Conservation (phyloP, 768 basidiomycete genomes). For the Kwoniella shandongensis region DNA sequence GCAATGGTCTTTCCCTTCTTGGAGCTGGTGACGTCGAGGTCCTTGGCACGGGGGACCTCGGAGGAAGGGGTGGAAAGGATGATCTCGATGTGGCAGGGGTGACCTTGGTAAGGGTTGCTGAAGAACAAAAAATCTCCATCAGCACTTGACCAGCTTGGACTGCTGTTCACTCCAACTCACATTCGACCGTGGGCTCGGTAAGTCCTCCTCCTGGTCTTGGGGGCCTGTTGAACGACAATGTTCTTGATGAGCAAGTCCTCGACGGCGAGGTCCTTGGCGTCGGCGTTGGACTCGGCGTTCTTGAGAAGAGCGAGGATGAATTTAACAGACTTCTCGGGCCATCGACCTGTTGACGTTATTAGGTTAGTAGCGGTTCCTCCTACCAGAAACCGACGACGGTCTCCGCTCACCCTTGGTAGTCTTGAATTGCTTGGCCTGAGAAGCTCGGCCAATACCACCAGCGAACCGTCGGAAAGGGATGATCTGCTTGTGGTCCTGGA, state of each 20-base stretch:
- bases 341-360: conserved; percentile 70
- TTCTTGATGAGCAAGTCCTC: conserved; percentile 93
- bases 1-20: conserved; percentile 51
- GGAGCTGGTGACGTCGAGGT: conserved; percentile 62
- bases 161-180: conserved; percentile 16
- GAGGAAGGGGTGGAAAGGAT: conserved; percentile 76
- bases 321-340: conserved; percentile 98
- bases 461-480: conserved; percentile 95
- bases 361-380: background rate
- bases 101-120: conserved; percentile 94
- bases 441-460: conserved; percentile 91
- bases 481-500: conserved; percentile 92
- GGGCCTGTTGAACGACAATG: conserved; percentile 98
- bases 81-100: conserved; percentile 89
- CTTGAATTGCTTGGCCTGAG: conserved; percentile 95
- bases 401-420: conserved; percentile 80
- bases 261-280: conserved; percentile 90
- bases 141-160: too few relatives aligned
- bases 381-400: background rate
- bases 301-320: conserved; percentile 92
- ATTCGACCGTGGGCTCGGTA: conserved; percentile 67
- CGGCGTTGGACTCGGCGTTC: conserved; percentile 99
- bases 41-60: conserved; percentile 89
- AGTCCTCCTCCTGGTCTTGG: conserved; percentile 98
- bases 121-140: conserved; percentile 66